Evolutionary conservation across 768 basidiomycete genomes (phyloP).

Genomic region (Mycena galopus): DNA sequence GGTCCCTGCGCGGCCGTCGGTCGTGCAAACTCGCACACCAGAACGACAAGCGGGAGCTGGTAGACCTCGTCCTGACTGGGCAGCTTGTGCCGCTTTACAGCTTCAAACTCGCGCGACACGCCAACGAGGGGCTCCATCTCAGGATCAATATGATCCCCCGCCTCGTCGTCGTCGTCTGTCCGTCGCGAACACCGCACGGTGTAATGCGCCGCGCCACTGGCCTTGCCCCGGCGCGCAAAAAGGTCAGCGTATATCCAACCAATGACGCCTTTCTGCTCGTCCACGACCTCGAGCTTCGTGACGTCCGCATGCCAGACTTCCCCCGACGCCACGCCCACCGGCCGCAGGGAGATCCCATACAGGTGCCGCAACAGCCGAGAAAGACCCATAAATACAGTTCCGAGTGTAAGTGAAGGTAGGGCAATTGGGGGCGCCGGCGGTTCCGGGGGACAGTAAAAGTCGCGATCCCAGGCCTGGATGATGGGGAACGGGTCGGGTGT

Average conservation of each 20-base stretch:
- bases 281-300: slow-evolving; percentile 92
- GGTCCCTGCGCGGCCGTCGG: slow-evolving; percentile 73
- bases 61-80: slow-evolving; percentile 77
- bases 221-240: slow-evolving; percentile 87
- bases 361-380: slow-evolving; percentile 88
- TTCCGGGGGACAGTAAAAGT: slow-evolving; percentile 90
- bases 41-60: slow-evolving; percentile 92
- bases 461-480: slow-evolving; percentile 97
- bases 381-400: slow-evolving; percentile 93
- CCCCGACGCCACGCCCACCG: slow-evolving; percentile 74
- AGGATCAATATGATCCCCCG: slow-evolving; percentile 65
- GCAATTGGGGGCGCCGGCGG: slow-evolving; percentile 81
- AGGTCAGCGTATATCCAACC: slow-evolving; percentile 97
- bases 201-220: slow-evolving; percentile 95
- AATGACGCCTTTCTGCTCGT: slow-evolving; percentile 87
- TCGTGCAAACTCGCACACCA: slow-evolving; percentile 88
- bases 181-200: slow-evolving; percentile 95
- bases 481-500: slow-evolving; percentile 66
- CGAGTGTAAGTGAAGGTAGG: slow-evolving; percentile 83
- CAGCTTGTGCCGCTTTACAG: slow-evolving; percentile 68
- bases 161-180: slow-evolving; percentile 90
- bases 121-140: slow-evolving; percentile 57
- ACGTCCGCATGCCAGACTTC: slow-evolving; percentile 94
- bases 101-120: slow-evolving; percentile 74
- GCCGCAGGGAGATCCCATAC: slow-evolving; percentile 88